Conservation (phyloP, 495 filamentous ascomycete genomes). For the Annulohypoxylon bovei region DNA sequence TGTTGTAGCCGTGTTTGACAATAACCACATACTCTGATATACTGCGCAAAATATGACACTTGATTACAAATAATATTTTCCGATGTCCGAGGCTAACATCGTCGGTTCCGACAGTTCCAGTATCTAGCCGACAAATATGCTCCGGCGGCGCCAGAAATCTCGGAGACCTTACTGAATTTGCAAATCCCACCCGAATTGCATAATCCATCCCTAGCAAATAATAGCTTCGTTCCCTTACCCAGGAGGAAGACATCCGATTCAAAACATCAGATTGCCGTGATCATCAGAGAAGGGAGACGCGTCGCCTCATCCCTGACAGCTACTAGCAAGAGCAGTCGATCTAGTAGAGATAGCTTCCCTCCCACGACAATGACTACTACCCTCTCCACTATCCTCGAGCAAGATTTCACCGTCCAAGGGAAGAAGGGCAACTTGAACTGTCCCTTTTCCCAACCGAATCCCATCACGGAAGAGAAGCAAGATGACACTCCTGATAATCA, state of each 20-base stretch:
- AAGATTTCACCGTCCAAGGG: slow-evolving; percentile 72
- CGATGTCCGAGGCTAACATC: slow-evolving; percentile 24
- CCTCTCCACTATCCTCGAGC: slow-evolving; percentile 66
- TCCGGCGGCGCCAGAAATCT: slow-evolving; percentile 60
- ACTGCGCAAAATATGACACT: slow-evolving; percentile 8
- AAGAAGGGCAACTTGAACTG: slow-evolving; percentile 69
- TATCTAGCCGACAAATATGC: slow-evolving; percentile 67
- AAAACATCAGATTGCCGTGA: slow-evolving; percentile 64
- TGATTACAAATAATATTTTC: slow-evolving; percentile 35
- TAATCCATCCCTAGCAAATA: slow-evolving; percentile 53
- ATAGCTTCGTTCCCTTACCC: slow-evolving; percentile 61
- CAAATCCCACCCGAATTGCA: slow-evolving; percentile 64
- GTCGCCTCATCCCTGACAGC: slow-evolving; percentile 56
- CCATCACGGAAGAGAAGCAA: slow-evolving; percentile 39
- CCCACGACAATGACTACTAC: slow-evolving; percentile 59
- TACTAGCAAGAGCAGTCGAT: slow-evolving; percentile 50
- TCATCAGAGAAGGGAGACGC: slow-evolving; percentile 64
- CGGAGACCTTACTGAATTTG: slow-evolving; percentile 63
- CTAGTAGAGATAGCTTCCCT: slow-evolving; percentile 53
- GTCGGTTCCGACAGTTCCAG: slow-evolving; percentile 55
- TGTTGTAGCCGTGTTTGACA: slow-evolving; percentile 64
- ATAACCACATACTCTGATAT: slow-evolving; percentile 48
- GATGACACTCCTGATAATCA: slow-evolving; percentile 3
- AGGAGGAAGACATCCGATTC: slow-evolving; percentile 51
- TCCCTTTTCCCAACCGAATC: slow-evolving; percentile 61